Evolutionary conservation across 2,329 filamentous ascomycete genomes (phyloP).

Genomic region (Fusarium luffae): DNA sequence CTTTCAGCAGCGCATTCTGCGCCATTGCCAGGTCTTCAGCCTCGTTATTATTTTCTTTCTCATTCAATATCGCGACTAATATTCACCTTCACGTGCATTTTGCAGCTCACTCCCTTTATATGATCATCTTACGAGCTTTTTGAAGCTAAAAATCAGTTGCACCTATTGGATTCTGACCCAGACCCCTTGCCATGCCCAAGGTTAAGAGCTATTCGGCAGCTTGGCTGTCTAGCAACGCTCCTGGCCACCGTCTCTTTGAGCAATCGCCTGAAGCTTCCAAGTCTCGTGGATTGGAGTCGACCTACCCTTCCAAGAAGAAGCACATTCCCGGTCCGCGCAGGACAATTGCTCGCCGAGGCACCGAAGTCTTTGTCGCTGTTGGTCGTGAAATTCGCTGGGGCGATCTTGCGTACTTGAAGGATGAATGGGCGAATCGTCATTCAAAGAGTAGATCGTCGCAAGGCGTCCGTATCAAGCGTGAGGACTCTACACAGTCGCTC

Average conservation of each 20-base stretch:
- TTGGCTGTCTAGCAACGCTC: constrained; percentile 84
- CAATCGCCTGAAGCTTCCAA: constrained; percentile 54
- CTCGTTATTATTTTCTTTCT: constrained; percentile 34
- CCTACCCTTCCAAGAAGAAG: constrained; percentile 58
- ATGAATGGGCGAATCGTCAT: constrained; percentile 54
- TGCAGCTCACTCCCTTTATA: neutral
- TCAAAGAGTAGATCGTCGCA: constrained; percentile 48
- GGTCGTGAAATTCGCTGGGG: constrained; percentile 94
- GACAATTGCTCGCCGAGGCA: constrained; percentile 83
- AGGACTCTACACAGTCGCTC: constrained; percentile 56
- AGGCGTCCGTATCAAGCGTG: constrained; percentile 59
- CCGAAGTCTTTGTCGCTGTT: constrained; percentile 88
- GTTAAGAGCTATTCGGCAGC: constrained; percentile 85
- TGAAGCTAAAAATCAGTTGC: constrained; percentile 19
- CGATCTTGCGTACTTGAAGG: constrained; percentile 83
- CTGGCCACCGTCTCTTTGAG: constrained; percentile 82
- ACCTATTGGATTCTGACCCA: constrained; percentile 7
- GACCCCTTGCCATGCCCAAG: constrained; percentile 74
- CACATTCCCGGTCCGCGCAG: constrained; percentile 62
- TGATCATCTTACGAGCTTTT: constrained; percentile 14
- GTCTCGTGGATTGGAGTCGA: constrained; percentile 54
- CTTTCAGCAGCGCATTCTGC: constrained; percentile 25
- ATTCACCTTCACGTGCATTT: neutral
- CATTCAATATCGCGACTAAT: constrained; percentile 14
- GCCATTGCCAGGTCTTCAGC: constrained; percentile 35